Percentiles rank a stretch among this genome's conserved stretches.
Conservation (phyloP, 108 stramenopile genomes). For the Parmales sp. region DNA sequence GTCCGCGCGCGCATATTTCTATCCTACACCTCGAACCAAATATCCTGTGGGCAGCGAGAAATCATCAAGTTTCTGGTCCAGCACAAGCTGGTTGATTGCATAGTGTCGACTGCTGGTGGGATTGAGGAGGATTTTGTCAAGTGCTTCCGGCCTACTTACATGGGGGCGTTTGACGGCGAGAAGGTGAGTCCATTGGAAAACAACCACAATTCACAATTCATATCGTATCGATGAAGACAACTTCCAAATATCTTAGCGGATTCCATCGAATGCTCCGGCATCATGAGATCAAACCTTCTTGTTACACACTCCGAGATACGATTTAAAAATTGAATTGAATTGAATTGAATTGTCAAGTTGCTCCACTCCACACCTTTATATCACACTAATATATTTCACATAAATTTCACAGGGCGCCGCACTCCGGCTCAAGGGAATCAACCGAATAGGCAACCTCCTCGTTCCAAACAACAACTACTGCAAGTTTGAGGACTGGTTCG, state of each 20-base stretch:
- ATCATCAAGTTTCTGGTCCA: slow-evolving; percentile 81
- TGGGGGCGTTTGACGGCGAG: slow-evolving; percentile 83
- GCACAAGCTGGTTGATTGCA: slow-evolving; percentile 90
- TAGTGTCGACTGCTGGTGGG: slow-evolving; percentile 96
- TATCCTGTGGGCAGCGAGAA: slow-evolving; percentile 94
- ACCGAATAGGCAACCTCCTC: slow-evolving; percentile 90
- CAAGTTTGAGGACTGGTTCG: slow-evolving; percentile 96
- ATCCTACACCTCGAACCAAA: slow-evolving; percentile 94
- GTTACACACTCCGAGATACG: too few species aligned
- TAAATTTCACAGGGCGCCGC: too few species aligned
- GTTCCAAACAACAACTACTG: slow-evolving; percentile 98
- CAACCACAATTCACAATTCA: too few species aligned
- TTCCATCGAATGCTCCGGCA: too few species aligned
- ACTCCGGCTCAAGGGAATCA: slow-evolving; percentile 84
- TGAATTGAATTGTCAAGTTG: too few species aligned
- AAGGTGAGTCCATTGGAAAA: too few species aligned
- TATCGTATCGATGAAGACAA: too few species aligned
- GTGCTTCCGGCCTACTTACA: slow-evolving; percentile 89
- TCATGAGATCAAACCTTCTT: too few species aligned
- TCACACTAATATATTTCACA: too few species aligned
- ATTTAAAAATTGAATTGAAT: too few species aligned
- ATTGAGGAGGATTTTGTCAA: slow-evolving; percentile 99
- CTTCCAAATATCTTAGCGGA: too few species aligned
- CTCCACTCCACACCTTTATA: too few species aligned
- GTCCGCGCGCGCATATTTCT: slow-evolving; percentile 89